These are phyloP conservation scores for Trichosporon ovoides DNA, from an alignment of 1,284 basidiomycete species.

Conservation along the genomic window DNA sequence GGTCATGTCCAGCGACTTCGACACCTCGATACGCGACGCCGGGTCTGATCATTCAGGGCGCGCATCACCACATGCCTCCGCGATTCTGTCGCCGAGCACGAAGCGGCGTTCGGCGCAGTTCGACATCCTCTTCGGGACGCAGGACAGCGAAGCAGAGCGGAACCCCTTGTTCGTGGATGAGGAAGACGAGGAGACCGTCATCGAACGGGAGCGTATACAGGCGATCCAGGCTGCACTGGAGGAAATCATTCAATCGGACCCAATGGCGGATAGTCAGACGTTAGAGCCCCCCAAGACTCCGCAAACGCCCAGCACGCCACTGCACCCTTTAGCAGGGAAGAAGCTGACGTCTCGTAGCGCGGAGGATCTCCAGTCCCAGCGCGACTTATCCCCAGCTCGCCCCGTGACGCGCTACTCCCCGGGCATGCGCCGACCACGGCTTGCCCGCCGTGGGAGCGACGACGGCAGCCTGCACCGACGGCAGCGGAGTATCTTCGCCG, in stretches of 20 bases:
- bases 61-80: neutral
- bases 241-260: slow-evolving; percentile 81
- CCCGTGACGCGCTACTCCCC: slow-evolving; percentile 3
- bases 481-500: slow-evolving; percentile 42
- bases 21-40: slow-evolving; percentile 4
- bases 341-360: slow-evolving; percentile 32
- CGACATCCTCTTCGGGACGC: slow-evolving; percentile 38
- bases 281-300: neutral
- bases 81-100: neutral
- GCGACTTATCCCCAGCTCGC: slow-evolving; percentile 3
- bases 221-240: slow-evolving; percentile 90
- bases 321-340: slow-evolving; percentile 9
- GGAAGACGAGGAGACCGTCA: slow-evolving; percentile 50
- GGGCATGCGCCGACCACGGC: neutral
- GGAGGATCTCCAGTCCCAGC: slow-evolving; percentile 29
- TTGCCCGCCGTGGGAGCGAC: slow-evolving; percentile 8
- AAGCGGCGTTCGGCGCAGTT: slow-evolving; percentile 30
- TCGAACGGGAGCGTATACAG: slow-evolving; percentile 65
- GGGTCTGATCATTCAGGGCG: slow-evolving; percentile 1
- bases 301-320: neutral
- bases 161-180: slow-evolving; percentile 34
- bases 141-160: slow-evolving; percentile 53
- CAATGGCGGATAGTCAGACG: slow-evolving; percentile 48
- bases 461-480: neutral
- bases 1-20: slow-evolving; percentile 16